Conservation (phyloP, 768 basidiomycete species). For the Leccinum imitatum region DNA sequence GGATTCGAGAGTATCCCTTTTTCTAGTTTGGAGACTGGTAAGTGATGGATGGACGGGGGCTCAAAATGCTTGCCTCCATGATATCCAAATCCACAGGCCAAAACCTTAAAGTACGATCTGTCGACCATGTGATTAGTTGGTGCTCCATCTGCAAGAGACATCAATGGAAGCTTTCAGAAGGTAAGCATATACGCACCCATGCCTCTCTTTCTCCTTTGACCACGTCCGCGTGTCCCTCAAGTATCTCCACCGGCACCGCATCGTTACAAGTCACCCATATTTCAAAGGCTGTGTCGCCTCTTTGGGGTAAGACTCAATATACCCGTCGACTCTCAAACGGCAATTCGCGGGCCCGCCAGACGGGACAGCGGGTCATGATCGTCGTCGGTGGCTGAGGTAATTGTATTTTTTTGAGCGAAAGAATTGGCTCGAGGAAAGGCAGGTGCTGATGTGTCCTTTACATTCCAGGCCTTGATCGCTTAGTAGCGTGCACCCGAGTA, state of each 20-base stretch:
- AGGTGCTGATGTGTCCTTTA: slow-evolving; percentile 18
- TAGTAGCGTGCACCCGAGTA: slow-evolving; percentile 43
- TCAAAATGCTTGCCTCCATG: slow-evolving; percentile 52
- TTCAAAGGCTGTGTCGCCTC: slow-evolving; percentile 80
- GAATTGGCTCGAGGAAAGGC: slow-evolving; percentile 14
- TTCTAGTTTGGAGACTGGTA: slow-evolving; percentile 36
- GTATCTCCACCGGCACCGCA: slow-evolving; percentile 58
- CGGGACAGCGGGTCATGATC: slow-evolving; percentile 81
- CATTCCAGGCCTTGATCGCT: slow-evolving; percentile 72
- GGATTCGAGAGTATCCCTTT: slow-evolving; percentile 44
- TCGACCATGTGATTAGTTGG: slow-evolving; percentile 77
- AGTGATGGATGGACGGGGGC: slow-evolving; percentile 3
- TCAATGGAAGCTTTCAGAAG: neutral
- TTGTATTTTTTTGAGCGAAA: slow-evolving; percentile 11
- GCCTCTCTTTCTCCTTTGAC: slow-evolving; percentile 87
- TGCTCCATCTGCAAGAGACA: slow-evolving; percentile 43
- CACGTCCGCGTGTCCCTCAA: slow-evolving; percentile 88
- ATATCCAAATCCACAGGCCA: slow-evolving; percentile 80
- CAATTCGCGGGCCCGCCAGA: slow-evolving; percentile 90
- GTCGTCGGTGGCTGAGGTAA: slow-evolving; percentile 41
- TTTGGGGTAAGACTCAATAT: slow-evolving; percentile 87
- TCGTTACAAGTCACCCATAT: slow-evolving; percentile 59
- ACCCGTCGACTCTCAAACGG: slow-evolving; percentile 80
- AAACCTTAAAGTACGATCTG: slow-evolving; percentile 86
- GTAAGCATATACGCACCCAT: slow-evolving; percentile 38